Evolutionary conservation across 2,329 filamentous ascomycete species (phyloP).

Genomic region (Cercospora zeae-maydis): DNA sequence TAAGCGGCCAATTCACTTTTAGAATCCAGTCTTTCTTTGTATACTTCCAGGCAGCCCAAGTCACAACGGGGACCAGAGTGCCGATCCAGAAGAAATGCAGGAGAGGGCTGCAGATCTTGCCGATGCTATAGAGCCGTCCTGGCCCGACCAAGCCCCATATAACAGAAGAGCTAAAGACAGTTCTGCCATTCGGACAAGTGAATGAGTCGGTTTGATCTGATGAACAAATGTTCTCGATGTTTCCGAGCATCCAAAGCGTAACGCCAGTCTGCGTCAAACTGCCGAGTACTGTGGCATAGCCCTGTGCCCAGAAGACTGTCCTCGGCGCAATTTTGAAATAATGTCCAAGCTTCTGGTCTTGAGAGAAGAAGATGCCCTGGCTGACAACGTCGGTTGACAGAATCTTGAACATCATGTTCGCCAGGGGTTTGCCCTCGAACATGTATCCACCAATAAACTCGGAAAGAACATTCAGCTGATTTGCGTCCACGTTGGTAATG

Average conservation of each 20-base stretch:
- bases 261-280: constrained; percentile 45
- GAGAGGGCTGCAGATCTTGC: constrained; percentile 47
- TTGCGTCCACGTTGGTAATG: constrained; percentile 56
- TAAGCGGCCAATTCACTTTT: constrained; percentile 54
- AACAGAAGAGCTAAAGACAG: constrained; percentile 42
- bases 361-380: constrained; percentile 34
- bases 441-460: constrained; percentile 53
- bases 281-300: constrained; percentile 43
- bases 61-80: constrained; percentile 43
- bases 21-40: constrained; percentile 28
- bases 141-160: constrained; percentile 49
- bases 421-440: constrained; percentile 39
- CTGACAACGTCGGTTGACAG: constrained; percentile 35
- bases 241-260: constrained; percentile 47
- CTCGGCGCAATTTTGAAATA: constrained; percentile 42
- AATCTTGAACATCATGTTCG: constrained; percentile 36
- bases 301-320: constrained; percentile 46
- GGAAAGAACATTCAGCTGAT: constrained; percentile 41
- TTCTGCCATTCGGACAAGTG: constrained; percentile 48
- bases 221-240: constrained; percentile 40
- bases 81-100: constrained; percentile 54
- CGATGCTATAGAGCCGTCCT: constrained; percentile 46
- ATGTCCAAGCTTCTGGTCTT: constrained; percentile 40
- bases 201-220: constrained; percentile 46
- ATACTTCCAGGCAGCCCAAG: constrained; percentile 43